Evolutionary conservation across 192 early-diverging fungal genomes (phyloP), one percentile per base, ranked within the genome.

Genomic region (Coemansia sp.): DNA sequence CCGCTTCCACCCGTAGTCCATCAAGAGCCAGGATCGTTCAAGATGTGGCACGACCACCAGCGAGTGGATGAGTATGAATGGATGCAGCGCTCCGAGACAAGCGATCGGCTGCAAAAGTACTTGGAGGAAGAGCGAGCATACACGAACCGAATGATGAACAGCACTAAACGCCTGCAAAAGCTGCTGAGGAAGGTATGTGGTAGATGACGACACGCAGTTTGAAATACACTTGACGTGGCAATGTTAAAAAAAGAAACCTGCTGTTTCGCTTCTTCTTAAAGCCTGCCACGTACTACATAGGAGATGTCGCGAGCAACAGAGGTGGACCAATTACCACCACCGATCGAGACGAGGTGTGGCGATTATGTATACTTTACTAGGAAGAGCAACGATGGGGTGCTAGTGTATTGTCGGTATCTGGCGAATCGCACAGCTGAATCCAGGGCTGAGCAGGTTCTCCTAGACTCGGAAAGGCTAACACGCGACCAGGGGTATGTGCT

Each of bases 11-110:
- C 77, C 3, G 29, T 65, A 44, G 68, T 72, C 13, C 65, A 67
- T 33, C 65, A 29, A 24, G 64, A 43, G 3, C 40, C 46, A 16
- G 27, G n/a, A 3, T 31, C 38, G 13, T 20, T 27, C 34, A 61
- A 40, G 8, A n/a, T n/a, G 16, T 77, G 78, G 74, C 77, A 85
- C 6, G 75, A 75, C 7, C 43, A 24, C 40, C 44, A 41, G 11
- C 82, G 82, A 27, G n/a, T 20, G 1, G 82, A 85, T 40, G 77
- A 79, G 38, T 85, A 77, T 40, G 63, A 72, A 16, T 85, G 82
- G 82, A 79, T 85, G 78, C 82, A 85, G 43, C 64, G 59, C 5
- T 71, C 74, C 8, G 54, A 76, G 63, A 36, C 41, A 36, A 47
- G 38, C 7, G 13, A 18, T 20, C 71, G 46, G 38, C 75, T 85